These are phyloP conservation scores for Escovopsis sp. DNA, from an alignment of 2,329 filamentous ascomycete genomes.

Conservation along the genomic window DNA sequence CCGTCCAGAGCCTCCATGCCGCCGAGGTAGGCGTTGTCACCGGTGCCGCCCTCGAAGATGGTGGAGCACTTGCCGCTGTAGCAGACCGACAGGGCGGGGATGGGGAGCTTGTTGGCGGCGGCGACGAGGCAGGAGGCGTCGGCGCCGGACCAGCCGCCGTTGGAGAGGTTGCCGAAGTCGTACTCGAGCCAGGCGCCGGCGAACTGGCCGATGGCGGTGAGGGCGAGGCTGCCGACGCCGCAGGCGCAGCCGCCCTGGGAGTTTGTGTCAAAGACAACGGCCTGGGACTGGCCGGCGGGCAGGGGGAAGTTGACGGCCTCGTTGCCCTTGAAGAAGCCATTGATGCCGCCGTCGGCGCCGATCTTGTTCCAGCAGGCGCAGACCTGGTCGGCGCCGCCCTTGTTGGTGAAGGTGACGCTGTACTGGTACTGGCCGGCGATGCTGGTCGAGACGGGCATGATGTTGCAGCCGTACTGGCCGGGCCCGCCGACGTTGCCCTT, in stretches of 20 bases:
- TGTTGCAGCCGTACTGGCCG: constrained; percentile 36
- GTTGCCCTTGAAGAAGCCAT: constrained; percentile 33
- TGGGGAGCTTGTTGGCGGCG: constrained; percentile 15
- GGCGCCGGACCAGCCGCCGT: constrained; percentile 34
- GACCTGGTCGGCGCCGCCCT: constrained; percentile 17
- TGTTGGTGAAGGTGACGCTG: constrained; percentile 26
- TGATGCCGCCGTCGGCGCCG: constrained; percentile 25
- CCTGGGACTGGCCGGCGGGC: constrained; percentile 20
- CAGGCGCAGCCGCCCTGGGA: constrained; percentile 35
- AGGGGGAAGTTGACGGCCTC: constrained; percentile 28
- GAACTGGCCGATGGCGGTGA: constrained; percentile 25
- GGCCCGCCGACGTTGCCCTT: constrained; percentile 30
- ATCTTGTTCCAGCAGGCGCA: constrained; percentile 41
- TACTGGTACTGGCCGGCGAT: constrained; percentile 29
- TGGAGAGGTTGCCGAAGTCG: constrained; percentile 30
- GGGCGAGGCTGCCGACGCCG: constrained; percentile 17
- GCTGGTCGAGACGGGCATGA: constrained; percentile 26
- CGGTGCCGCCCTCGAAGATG: constrained; percentile 21
- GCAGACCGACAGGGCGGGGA: constrained; percentile 24
- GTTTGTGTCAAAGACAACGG: constrained; percentile 30
- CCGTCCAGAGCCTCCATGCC: constrained; percentile 25
- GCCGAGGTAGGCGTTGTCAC: constrained; percentile 23
- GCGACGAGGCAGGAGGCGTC: constrained; percentile 36
- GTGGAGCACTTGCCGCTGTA: constrained; percentile 27
- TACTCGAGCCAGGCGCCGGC: constrained; percentile 35